A percentile compares a stretch with the other conserved stretches of the same genome.
Conservation (phyloP, 305 asterid genomes). For the Plantago lanceolata region DNA sequence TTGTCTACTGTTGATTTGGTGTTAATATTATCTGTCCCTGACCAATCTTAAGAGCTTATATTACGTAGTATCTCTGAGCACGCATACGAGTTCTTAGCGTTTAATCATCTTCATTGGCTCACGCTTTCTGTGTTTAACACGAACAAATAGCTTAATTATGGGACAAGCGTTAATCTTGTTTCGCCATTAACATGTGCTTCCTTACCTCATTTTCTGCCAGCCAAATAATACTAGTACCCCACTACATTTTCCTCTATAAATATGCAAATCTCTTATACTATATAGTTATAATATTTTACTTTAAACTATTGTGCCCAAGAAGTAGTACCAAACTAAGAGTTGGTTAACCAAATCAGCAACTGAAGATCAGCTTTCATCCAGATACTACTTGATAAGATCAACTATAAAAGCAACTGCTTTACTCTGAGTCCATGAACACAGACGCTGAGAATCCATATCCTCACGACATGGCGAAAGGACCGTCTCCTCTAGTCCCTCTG, state of each 20-base stretch:
- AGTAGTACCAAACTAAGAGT: slow-evolving; percentile 33
- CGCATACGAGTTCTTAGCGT: not conserved
- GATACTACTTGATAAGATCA: not conserved
- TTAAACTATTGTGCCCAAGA: slow-evolving; percentile 25
- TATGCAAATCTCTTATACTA: slow-evolving; percentile 4
- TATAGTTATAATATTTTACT: slow-evolving; percentile 7
- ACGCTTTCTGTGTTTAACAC: slow-evolving; percentile 6
- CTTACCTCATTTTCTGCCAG: slow-evolving; percentile 3
- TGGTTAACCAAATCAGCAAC: slow-evolving; percentile 47
- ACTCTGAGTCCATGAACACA: slow-evolving; percentile 23
- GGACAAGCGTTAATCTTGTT: slow-evolving; percentile 6
- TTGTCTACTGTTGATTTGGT: not conserved
- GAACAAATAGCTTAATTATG: not conserved
- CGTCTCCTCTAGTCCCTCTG: slow-evolving; percentile 64
- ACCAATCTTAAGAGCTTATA: not conserved
- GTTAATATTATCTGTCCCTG: not conserved
- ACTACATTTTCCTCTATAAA: slow-evolving; percentile 6
- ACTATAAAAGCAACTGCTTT: not conserved
- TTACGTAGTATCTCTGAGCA: not conserved
- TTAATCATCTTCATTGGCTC: not conserved
- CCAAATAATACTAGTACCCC: not conserved
- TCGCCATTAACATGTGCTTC: slow-evolving; percentile 5
- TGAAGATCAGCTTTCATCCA: slow-evolving; percentile 15
- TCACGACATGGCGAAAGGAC: slow-evolving; percentile 41
- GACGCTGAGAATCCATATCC: slow-evolving; percentile 9